Base-by-base conservation (phyloP, 1,139 yeast species). In the Debaryomycetaceae sp. region DNA sequence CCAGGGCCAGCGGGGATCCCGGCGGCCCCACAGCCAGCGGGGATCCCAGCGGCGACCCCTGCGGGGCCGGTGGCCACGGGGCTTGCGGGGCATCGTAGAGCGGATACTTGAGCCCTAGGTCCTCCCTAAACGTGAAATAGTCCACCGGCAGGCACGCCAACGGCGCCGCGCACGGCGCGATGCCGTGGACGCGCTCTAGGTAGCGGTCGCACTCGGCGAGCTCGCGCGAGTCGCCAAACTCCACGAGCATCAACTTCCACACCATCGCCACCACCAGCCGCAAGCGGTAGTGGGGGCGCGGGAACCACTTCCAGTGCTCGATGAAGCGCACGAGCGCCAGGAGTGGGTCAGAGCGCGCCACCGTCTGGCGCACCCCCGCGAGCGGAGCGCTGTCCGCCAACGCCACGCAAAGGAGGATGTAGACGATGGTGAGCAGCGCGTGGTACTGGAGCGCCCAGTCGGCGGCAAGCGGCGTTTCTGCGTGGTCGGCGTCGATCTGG, bases 101-200 rank as follows among this genome's bases (percentile, higher is more conserved):
- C 0, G 97, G 96, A 48, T 78, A 88, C 40, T 94, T 71, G 16
- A 88, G 75, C 3, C 70, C 56, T 5, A 88, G 55, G 42, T 86
- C 95, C 39, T 82, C 83, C 38, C 86, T 67, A 47, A 83, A 85
- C 4, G 84, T 78, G 49, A 76, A 78, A 50, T 84, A 88, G 44
- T 86, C 95, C 20, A 86, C 56, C 0, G 95, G 91, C 2, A 95
- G 78, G 21, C 86, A 76, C 0, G 68, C 61, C 28, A 76, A 53
- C 32, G 52, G 53, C 1, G 51, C 48, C 3, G 47, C 44, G 21
- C 61, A 58, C 28, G 56, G 55, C 17, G 61, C 56, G 16, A 80
- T 55, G 1, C 61, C 56, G 40, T 71, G 72, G 25, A 59, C 53
- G n/a, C 54, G 39, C 13, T 65, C 55, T 18, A 83, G 56, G 41